Evolutionary conservation across 108 stramenopile genomes (phyloP).

Genomic region (Cyclotella distinguenda): DNA sequence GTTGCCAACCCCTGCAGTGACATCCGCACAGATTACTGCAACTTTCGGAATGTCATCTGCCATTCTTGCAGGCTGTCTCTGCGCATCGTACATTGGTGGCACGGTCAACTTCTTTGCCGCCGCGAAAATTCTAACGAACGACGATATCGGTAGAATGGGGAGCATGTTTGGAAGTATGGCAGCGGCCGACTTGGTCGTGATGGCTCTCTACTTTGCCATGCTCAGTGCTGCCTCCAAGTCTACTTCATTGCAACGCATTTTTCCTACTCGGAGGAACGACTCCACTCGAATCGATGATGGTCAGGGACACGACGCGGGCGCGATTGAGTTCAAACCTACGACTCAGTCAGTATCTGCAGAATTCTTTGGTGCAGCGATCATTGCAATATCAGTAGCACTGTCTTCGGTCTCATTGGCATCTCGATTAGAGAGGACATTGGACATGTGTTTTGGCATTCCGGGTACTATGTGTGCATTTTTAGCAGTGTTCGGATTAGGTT

Average conservation of each 20-base stretch:
- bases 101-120: slow-evolving; percentile 75
- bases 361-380: slow-evolving; percentile 7
- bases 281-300: neutral
- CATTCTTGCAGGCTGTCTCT: slow-evolving; percentile 59
- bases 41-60: neutral
- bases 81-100: slow-evolving; percentile 74
- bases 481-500: slow-evolving; percentile 43
- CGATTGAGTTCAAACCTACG: too few species aligned
- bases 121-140: slow-evolving; percentile 40
- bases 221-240: slow-evolving; percentile 54
- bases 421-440: slow-evolving; percentile 20
- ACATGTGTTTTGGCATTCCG: slow-evolving; percentile 28
- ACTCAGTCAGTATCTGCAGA: neutral
- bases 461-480: slow-evolving; percentile 69
- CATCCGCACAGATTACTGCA: neutral
- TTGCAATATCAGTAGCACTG: slow-evolving; percentile 3
- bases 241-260: slow-evolving; percentile 18
- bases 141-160: slow-evolving; percentile 7
- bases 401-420: slow-evolving; percentile 14
- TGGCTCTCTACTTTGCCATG: slow-evolving; percentile 72
- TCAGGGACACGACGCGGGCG: too few species aligned
- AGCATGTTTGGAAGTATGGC: slow-evolving; percentile 63
- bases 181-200: slow-evolving; percentile 73
- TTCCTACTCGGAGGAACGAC: slow-evolving; percentile 4
- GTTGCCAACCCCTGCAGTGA: slow-evolving; percentile 10